Evolutionary conservation across 2,329 filamentous ascomycete species (phyloP), one percentile per base, ranked within the genome.

Genomic region (Botrytis fragariae): DNA sequence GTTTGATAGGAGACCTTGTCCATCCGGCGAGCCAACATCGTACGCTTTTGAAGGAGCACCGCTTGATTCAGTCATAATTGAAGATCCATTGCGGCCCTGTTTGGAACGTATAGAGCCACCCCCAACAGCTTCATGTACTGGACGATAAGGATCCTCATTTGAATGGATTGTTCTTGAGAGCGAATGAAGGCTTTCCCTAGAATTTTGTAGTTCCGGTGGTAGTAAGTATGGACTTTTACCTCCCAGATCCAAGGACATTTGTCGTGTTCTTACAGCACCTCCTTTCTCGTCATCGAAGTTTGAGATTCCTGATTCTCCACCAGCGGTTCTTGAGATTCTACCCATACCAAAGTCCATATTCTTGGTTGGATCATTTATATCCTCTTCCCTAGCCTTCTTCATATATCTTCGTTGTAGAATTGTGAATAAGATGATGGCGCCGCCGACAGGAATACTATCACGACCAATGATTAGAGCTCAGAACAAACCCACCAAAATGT

Each of bases 141-240:
- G 86, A 69, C 93, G 90, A 83, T 98, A 98, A 51, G 94, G 95
- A 82, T 98, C 95, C 78, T 97, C 92, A 71, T 91, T 88, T 77
- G 90, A 88, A 73, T 90, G 87, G 63, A 95, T 87, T 3, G 91
- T 92, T 71, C 92, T 90, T 39, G 94, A 93, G 76, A 98, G 86
- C 4, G 94, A 97, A 81, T 95, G 91, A 75, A 98, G 86, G 8
- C 95, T 98, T 77, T 97, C 94, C 62, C 90, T 89, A 1, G 95
- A 98, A 79, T 89, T 87, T 60, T 96, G 90, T 32, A 95, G 80
- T 72, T 89, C 90, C 1, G 93, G 93, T 7, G 96, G 95, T n/a
- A 98, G 87, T n/a, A 99, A 88, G 81, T 98, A 99, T 2, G 96
- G 96, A 78, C 91, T 96, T 79, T 92, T 90, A 87, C 95, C 89